These are phyloP conservation scores for Alternaria infectoria DNA, from an alignment of 2,329 filamentous ascomycete species.

Conservation along the genomic window DNA sequence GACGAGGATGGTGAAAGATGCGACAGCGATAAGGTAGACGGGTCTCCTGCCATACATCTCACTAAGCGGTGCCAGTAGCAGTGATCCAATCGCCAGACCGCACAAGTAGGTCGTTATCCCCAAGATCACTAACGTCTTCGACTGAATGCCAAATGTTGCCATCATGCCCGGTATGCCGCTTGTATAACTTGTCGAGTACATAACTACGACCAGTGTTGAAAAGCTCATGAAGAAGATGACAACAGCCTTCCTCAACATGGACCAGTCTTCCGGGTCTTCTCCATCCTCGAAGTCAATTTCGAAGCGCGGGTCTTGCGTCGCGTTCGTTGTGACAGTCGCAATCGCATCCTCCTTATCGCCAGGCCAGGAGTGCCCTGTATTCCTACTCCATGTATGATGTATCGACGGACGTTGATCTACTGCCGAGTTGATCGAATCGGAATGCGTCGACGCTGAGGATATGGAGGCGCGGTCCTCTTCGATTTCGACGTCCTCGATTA, in stretches of 20 bases:
- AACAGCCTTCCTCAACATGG: constrained; percentile 62
- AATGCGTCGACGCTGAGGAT: constrained; percentile 34
- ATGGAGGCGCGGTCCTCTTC: constrained; percentile 28
- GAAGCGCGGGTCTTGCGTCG: constrained; percentile 62
- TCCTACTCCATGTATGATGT: constrained; percentile 43
- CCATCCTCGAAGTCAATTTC: constrained; percentile 71
- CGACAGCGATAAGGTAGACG: constrained; percentile 72
- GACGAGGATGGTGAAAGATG: constrained; percentile 70
- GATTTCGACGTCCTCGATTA: constrained; percentile 10
- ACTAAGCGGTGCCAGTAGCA: constrained; percentile 75
- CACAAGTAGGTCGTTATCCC: constrained; percentile 81
- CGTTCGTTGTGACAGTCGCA: constrained; percentile 43
- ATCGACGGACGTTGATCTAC: constrained; percentile 34
- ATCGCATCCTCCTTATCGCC: constrained; percentile 34
- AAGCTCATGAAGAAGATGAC: constrained; percentile 63
- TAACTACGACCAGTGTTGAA: constrained; percentile 58
- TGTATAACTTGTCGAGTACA: constrained; percentile 80
- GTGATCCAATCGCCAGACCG: constrained; percentile 73
- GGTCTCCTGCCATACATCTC: constrained; percentile 72
- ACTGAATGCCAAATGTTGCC: constrained; percentile 66
- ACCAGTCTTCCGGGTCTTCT: constrained; percentile 73
- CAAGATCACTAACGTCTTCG: constrained; percentile 69
- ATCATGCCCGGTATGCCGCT: constrained; percentile 73
- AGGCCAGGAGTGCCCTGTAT: constrained; percentile 38
- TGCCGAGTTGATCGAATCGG: constrained; percentile 22